A percentile compares a stretch with the other conserved stretches of the same genome.
Evolutionary conservation across 116 monocot species (phyloP).

Genomic region (Posidonia oceanica): DNA sequence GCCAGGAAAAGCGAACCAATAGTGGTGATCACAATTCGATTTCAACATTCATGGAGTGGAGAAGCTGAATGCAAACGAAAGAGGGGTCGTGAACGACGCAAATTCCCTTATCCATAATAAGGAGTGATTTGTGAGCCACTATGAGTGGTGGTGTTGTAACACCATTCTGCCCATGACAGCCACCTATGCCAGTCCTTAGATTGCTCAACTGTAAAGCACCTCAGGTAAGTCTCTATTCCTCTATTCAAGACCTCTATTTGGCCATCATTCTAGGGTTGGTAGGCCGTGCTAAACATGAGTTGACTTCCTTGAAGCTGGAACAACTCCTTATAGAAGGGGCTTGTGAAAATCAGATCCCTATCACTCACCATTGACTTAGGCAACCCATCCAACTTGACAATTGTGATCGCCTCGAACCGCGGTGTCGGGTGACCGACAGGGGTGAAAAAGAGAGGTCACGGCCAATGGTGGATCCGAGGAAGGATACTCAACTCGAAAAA

Average conservation of each 20-base stretch:
- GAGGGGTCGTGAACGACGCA: too few species aligned
- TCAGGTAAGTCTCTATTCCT: neutral
- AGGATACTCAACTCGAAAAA: too few species aligned
- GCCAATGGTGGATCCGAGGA: too few species aligned
- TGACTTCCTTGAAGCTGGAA: neutral
- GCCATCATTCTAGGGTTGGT: conserved; percentile 3
- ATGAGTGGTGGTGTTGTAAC: neutral
- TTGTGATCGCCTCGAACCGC: too few species aligned
- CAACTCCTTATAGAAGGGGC: neutral
- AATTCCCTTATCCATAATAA: too few species aligned
- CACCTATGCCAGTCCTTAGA: neutral
- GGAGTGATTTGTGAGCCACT: neutral
- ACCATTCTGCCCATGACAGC: neutral
- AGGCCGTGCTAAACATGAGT: neutral
- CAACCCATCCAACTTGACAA: neutral
- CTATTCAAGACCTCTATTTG: neutral
- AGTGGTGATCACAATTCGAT: too few species aligned
- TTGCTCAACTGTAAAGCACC: neutral
- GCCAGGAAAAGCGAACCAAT: too few species aligned
- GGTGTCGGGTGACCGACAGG: too few species aligned
- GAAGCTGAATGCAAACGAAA: too few species aligned
- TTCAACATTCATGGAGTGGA: too few species aligned
- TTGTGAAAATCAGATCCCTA: conserved; percentile 1
- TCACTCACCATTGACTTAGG: neutral
- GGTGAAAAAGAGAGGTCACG: too few species aligned